phyloP scores from a whole-genome alignment of 2,329 filamentous ascomycete genomes.

The Neofusicoccum sp. region DNA sequence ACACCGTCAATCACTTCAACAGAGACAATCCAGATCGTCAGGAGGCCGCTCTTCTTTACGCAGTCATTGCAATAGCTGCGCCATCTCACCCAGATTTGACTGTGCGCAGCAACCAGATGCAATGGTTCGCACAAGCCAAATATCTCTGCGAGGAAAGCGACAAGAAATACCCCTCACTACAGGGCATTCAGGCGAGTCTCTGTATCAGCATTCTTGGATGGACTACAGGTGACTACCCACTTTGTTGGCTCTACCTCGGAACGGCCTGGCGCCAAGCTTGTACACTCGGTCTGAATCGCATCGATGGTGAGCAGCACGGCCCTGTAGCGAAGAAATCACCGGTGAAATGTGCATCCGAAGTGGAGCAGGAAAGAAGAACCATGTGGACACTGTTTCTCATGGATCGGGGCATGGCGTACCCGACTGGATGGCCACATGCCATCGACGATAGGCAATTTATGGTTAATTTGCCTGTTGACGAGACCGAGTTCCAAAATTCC shows the following conservation, averaged over 20 bases:
- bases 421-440: constrained; percentile 29
- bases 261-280: constrained; percentile 35
- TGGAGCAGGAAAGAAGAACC: constrained; percentile 30
- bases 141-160: constrained; percentile 27
- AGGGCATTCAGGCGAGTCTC: constrained; percentile 28
- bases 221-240: constrained; percentile 30
- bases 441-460: constrained; percentile 33
- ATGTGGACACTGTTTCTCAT: constrained; percentile 34
- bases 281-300: constrained; percentile 29
- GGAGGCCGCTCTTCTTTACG: constrained; percentile 26
- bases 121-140: constrained; percentile 33
- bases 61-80: constrained; percentile 29
- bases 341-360: constrained; percentile 22
- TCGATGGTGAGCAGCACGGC: constrained; percentile 23
- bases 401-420: constrained; percentile 30
- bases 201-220: constrained; percentile 27
- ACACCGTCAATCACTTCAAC: constrained; percentile 20
- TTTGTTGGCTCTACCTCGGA: constrained; percentile 31
- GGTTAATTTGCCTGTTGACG: constrained; percentile 29
- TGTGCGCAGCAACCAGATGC: constrained; percentile 23
- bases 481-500: constrained; percentile 20
- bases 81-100: constrained; percentile 25
- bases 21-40: constrained; percentile 23
- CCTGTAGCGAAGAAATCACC: background rate
- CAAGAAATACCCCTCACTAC: constrained; percentile 24